Conservation (phyloP, 768 basidiomycete genomes). For the Boletus subparvulus region DNA sequence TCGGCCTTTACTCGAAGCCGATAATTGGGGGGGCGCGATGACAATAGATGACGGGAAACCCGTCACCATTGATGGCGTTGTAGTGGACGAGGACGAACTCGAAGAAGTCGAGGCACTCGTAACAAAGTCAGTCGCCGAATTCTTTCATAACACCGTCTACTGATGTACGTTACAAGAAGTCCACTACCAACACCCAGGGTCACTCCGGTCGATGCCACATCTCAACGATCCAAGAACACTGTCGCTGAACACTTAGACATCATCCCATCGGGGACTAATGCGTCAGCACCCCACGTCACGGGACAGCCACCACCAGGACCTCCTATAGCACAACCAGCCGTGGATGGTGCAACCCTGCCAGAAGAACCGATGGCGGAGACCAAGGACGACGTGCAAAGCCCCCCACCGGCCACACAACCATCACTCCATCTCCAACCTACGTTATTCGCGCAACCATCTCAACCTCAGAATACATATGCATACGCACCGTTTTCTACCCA, state of each 20-base stretch:
- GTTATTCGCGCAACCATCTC: constrained; percentile 16
- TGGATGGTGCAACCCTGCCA: neutral
- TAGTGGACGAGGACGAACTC: constrained; percentile 37
- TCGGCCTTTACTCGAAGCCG: constrained; percentile 44
- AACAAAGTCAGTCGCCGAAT: constrained; percentile 43
- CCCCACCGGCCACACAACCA: constrained; percentile 6
- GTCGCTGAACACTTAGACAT: neutral
- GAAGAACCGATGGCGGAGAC: constrained; percentile 4
- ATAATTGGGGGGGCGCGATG: constrained; percentile 52
- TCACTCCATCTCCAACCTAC: constrained; percentile 12
- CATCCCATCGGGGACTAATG: neutral
- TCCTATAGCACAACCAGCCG: neutral
- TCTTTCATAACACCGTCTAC: constrained; percentile 8
- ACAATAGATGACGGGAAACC: constrained; percentile 35
- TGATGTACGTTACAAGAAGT: constrained; percentile 44
- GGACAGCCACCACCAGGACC: neutral
- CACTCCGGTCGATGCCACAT: constrained; percentile 44
- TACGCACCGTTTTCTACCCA: constrained; percentile 17
- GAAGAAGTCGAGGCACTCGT: constrained; percentile 38
- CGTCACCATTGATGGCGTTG: constrained; percentile 33
- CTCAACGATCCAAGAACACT: constrained; percentile 11
- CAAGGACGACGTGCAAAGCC: neutral
- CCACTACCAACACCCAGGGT: constrained; percentile 61
- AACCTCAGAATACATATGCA: constrained; percentile 17
- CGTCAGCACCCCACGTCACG: neutral